phyloP scores from a whole-genome alignment of 2,329 filamentous ascomycete genomes.

The Fusarium gaditjirri region DNA sequence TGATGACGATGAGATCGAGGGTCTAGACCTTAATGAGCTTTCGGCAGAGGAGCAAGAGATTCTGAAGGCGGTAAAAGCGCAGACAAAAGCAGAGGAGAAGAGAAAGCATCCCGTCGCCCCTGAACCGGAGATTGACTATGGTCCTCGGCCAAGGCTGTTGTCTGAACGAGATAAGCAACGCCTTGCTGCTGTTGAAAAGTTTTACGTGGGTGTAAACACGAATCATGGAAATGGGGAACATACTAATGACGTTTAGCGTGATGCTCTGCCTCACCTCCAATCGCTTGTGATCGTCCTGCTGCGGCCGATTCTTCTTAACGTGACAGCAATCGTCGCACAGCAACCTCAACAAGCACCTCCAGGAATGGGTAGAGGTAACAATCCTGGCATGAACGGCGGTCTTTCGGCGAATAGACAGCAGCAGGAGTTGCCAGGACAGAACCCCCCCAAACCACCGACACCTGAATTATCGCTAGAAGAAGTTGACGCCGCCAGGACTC shows the following conservation, averaged over 20 bases:
- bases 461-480: constrained; percentile 74
- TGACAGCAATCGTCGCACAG: constrained; percentile 82
- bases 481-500: constrained; percentile 79
- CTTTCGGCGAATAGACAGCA: constrained; percentile 46
- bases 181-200: constrained; percentile 78
- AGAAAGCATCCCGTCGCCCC: constrained; percentile 22
- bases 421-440: constrained; percentile 48
- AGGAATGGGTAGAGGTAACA: constrained; percentile 53
- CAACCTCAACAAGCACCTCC: constrained; percentile 60
- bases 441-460: constrained; percentile 49
- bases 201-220: constrained; percentile 75
- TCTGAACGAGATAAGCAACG: constrained; percentile 69
- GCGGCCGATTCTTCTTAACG: constrained; percentile 87
- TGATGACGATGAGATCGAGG: constrained; percentile 59
- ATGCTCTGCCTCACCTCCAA: constrained; percentile 85
- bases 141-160: constrained; percentile 60
- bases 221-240: neutral
- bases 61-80: constrained; percentile 55
- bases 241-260: constrained; percentile 60
- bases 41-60: constrained; percentile 52
- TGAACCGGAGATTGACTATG: constrained; percentile 53
- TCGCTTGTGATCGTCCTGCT: constrained; percentile 93
- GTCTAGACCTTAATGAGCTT: constrained; percentile 59
- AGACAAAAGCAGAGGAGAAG: constrained; percentile 48
- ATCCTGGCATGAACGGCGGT: constrained; percentile 55